Evolutionary conservation across 1,284 basidiomycete species (phyloP).

Genomic region (Coriolopsis trogii): DNA sequence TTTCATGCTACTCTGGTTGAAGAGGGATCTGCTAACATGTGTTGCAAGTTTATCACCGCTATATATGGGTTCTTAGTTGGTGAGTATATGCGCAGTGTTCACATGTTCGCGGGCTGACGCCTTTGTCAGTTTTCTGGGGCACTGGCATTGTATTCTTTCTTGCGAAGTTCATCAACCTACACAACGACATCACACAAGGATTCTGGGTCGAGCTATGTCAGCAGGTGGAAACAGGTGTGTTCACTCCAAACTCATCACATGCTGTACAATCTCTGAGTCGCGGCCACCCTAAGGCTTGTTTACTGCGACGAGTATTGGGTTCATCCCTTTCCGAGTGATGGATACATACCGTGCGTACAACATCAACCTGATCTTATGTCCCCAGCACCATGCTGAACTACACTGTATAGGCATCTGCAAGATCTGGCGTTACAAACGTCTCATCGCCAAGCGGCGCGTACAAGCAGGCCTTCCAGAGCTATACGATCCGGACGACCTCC

Average conservation of each 20-base stretch:
- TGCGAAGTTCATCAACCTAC: slow-evolving; percentile 67
- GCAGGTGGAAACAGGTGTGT: slow-evolving; percentile 74
- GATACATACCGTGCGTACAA: slow-evolving; percentile 76
- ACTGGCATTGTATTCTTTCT: slow-evolving; percentile 81
- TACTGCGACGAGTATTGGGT: slow-evolving; percentile 75
- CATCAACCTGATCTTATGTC: neutral
- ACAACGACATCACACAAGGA: slow-evolving; percentile 63
- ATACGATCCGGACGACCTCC: slow-evolving; percentile 75
- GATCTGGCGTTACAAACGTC: slow-evolving; percentile 75
- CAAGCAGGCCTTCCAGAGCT: slow-evolving; percentile 68
- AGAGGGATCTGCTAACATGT: neutral
- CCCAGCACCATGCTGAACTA: neutral
- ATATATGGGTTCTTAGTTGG: slow-evolving; percentile 83
- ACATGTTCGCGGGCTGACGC: neutral
- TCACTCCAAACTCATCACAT: neutral
- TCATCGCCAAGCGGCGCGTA: slow-evolving; percentile 56
- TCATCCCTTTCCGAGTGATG: slow-evolving; percentile 74
- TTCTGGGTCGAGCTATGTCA: slow-evolving; percentile 81
- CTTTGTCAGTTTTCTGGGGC: slow-evolving; percentile 69
- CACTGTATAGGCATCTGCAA: slow-evolving; percentile 57
- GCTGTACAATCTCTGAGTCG: neutral
- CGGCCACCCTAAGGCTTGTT: slow-evolving; percentile 58
- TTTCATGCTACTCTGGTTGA: neutral
- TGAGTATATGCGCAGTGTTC: slow-evolving; percentile 33
- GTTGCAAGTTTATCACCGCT: slow-evolving; percentile 63